Evolutionary conservation across 306 rosid genomes (phyloP), one percentile per base, ranked within the genome.

Genomic region (Dalbergia cochinchinensis): DNA sequence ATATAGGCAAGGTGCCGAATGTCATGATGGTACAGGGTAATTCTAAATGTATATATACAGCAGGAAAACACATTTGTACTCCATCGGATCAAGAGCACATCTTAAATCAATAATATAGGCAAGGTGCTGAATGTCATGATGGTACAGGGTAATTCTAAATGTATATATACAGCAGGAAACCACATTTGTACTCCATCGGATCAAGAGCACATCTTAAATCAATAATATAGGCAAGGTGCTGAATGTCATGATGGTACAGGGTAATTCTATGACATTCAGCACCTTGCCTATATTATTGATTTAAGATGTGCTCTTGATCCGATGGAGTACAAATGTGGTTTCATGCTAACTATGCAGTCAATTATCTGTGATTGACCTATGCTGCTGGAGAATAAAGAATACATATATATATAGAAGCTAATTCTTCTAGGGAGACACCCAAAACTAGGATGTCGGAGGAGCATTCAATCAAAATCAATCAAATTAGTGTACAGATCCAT

Each of bases 381-480:
- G 1, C 4, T 47, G 51, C 3, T 47, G 51, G 14, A 11, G 51
- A 47, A 9, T 47, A 47, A 9, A 47, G 51, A 35, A 35, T n/a
- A n/a, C n/a, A 4, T 35, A 35, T 35, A 35, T 35, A 35, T 35
- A 35, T 59, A 41, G 33, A 41, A 78, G 45, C 63, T 31, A 11
- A 59, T 45, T 45, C 71, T 79, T 57, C 71, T 69, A 18, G 41
- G 64, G 59, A 34, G 33, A 47, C 19, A 70, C 71, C 54, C 26
- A 42, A 71, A 31, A 65, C 42, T 47, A 67, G 26, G 39, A 66
- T 19, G 26, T 34, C 51, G 73, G 2, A 45, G 47, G 12, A 57
- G 60, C 55, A 74, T 0, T 20, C 22, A 20, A 20, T 20, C 22
- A 20, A 20, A 20, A 15, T 10, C 16, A 35, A 64, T 54, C 33